Evolutionary conservation across 148 eudicot genomes (phyloP).

Genomic region (Rhododendron kiyosumense): DNA sequence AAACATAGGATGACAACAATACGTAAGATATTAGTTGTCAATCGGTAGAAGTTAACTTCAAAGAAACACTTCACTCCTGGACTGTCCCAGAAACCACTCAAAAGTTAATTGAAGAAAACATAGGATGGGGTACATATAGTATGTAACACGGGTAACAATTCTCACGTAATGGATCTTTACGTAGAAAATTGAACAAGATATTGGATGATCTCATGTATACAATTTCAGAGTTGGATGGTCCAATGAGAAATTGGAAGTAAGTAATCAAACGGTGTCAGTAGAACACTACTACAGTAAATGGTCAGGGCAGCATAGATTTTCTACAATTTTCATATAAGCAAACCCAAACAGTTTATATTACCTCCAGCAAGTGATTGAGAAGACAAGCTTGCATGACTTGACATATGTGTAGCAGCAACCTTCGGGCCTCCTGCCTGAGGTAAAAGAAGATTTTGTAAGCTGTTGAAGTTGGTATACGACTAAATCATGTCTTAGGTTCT

Average conservation of each 20-base stretch:
- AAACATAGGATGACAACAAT: neutral
- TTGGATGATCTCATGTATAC: neutral
- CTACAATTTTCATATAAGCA: neutral
- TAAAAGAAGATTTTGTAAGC: constrained; percentile 1
- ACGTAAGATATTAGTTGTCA: neutral
- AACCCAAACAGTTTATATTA: constrained; percentile 9
- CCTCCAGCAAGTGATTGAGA: constrained; percentile 38
- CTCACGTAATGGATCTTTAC: neutral
- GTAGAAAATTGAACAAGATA: neutral
- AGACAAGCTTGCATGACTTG: constrained; percentile 31
- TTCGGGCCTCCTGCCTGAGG: constrained; percentile 39
- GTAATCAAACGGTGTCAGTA: neutral
- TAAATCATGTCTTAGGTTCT: neutral
- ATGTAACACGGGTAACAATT: neutral
- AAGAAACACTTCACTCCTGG: neutral
- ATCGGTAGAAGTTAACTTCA: neutral
- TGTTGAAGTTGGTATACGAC: neutral
- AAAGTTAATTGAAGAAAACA: neutral
- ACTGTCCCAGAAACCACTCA: neutral
- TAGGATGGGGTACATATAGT: neutral
- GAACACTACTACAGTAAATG: neutral
- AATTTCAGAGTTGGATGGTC: neutral
- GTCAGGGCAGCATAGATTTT: neutral
- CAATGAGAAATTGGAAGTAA: neutral
- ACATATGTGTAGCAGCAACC: constrained; percentile 20